These are phyloP conservation scores for Rhizodiscina lignyota DNA, from an alignment of 495 filamentous ascomycete genomes.

Conservation along the genomic window DNA sequence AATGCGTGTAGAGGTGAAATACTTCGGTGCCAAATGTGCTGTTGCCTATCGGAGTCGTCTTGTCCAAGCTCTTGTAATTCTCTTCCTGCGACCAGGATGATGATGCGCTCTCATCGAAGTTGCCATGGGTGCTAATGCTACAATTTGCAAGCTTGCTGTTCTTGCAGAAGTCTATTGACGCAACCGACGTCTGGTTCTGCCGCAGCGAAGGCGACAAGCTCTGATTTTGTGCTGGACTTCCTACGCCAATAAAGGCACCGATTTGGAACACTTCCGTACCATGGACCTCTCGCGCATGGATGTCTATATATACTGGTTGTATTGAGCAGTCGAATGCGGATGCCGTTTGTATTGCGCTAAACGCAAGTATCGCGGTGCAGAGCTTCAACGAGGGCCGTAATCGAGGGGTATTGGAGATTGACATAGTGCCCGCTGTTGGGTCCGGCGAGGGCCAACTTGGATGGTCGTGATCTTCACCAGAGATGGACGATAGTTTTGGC, in stretches of 20 bases:
- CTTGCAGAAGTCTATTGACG: constrained; percentile 11
- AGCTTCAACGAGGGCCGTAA: too few relatives aligned
- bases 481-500: too few relatives aligned
- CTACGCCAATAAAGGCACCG: constrained; percentile 19
- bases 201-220: constrained; percentile 18
- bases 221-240: constrained; percentile 18
- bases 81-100: constrained; percentile 8
- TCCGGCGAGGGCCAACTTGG: too few relatives aligned
- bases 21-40: constrained; percentile 9
- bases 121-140: constrained; percentile 8
- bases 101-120: constrained; percentile 9
- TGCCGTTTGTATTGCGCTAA: constrained; percentile 6
- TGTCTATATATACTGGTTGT: constrained; percentile 21
- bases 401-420: too few relatives aligned
- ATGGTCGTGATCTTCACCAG: too few relatives aligned
- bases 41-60: neutral
- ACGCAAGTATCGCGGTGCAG: neutral
- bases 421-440: too few relatives aligned
- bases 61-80: constrained; percentile 10
- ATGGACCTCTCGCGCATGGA: constrained; percentile 16
- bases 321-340: constrained; percentile 19
- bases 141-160: constrained; percentile 14
- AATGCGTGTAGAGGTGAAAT: constrained; percentile 19
- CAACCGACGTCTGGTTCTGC: constrained; percentile 17
- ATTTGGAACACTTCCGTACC: constrained; percentile 14